Evolutionary conservation across 208 protist species (phyloP).

Genomic region (Spironucleus salmonicida): DNA sequence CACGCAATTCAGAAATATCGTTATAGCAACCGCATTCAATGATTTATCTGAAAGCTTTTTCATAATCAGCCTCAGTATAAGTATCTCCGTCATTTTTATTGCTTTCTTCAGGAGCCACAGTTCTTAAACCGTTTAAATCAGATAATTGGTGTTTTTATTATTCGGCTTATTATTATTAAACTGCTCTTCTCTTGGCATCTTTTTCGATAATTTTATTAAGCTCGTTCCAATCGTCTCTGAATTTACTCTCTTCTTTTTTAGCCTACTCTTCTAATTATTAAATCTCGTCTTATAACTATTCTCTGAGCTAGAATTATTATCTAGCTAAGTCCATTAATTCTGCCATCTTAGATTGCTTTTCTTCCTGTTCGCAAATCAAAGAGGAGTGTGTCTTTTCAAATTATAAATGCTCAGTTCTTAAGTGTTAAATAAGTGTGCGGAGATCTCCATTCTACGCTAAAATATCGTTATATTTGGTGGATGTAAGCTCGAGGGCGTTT

Average conservation of each 20-base stretch:
- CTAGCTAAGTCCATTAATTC: neutral
- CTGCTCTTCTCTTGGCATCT: neutral
- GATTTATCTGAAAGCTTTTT: neutral
- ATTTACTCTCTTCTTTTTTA: slow-evolving; percentile 4
- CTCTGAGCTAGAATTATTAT: neutral
- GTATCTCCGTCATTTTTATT: no score
- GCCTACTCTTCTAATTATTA: neutral
- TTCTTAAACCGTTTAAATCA: no score
- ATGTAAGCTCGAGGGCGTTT: neutral
- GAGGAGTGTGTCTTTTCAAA: slow-evolving; percentile 17
- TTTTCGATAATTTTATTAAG: neutral
- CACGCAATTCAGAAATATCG: neutral
- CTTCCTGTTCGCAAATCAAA: neutral
- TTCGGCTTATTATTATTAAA: slow-evolving; percentile 11
- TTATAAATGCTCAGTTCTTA: slow-evolving; percentile 1
- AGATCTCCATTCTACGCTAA: neutral
- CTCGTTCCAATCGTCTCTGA: slow-evolving; percentile 10
- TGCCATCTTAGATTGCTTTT: neutral
- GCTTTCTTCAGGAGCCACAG: no score
- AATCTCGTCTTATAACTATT: neutral
- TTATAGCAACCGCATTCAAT: neutral
- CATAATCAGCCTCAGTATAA: slow-evolving; percentile 7
- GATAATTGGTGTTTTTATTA: neutral
- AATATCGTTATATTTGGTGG: slow-evolving; percentile 18
- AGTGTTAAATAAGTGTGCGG: neutral